These are phyloP conservation scores for Verbascum thapsus DNA, from an alignment of 257 asterid species.

Conservation along the genomic window DNA sequence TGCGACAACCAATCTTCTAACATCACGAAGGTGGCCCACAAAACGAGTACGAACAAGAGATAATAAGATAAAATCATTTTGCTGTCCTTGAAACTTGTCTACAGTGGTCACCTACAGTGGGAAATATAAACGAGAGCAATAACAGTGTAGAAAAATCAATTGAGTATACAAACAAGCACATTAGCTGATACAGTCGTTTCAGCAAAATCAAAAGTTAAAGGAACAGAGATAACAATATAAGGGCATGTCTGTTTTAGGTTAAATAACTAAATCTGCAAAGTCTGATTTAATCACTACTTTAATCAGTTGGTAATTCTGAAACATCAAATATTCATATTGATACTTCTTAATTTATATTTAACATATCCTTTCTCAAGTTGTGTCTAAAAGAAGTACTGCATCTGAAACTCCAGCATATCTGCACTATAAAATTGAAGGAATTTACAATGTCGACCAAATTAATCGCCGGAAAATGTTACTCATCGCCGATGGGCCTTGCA, in stretches of 20 bases:
- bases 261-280: too few species aligned
- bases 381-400: too few species aligned
- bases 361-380: too few species aligned
- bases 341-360: too few species aligned
- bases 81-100: slow-evolving; percentile 99
- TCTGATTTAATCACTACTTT: too few species aligned
- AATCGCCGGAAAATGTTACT: too few species aligned
- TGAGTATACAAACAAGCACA: slow-evolving; percentile 21
- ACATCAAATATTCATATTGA: too few species aligned
- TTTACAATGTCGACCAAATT: too few species aligned
- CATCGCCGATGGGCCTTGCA: too few species aligned
- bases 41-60: slow-evolving; percentile 97
- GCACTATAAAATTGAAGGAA: too few species aligned
- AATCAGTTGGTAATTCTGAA: too few species aligned
- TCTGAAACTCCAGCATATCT: too few species aligned
- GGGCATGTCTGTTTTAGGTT: background rate
- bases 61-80: slow-evolving; percentile 80
- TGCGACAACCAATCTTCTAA: slow-evolving; percentile 95
- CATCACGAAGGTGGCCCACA: slow-evolving; percentile 99
- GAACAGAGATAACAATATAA: slow-evolving; percentile 3
- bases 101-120: slow-evolving; percentile 81
- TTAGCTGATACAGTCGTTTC: slow-evolving; percentile 12
- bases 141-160: slow-evolving; percentile 2
- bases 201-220: slow-evolving; percentile 21
- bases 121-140: slow-evolving; percentile 27